Percentiles rank a stretch among this genome's conserved stretches.
Evolutionary conservation across 352 stramenopile species (phyloP).

Genomic region (Plasmopara muralis): DNA sequence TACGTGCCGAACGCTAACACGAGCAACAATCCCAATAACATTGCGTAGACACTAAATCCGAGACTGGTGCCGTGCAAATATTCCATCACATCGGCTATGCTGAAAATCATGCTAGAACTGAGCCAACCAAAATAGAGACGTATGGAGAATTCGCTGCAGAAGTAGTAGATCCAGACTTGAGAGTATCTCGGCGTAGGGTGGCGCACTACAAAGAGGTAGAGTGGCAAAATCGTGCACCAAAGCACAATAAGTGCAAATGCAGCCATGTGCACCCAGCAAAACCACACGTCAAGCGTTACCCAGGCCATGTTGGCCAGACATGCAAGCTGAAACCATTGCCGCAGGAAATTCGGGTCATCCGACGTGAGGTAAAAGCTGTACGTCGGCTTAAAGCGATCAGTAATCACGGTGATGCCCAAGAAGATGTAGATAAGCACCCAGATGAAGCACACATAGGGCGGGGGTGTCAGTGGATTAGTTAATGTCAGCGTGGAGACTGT

Average conservation of each 20-base stretch:
- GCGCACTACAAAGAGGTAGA: slow-evolving; percentile 52
- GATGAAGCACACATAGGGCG: slow-evolving; percentile 42
- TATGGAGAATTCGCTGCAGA: slow-evolving; percentile 52
- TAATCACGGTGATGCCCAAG: slow-evolving; percentile 34
- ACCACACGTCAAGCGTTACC: slow-evolving; percentile 43
- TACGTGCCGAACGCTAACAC: slow-evolving; percentile 42
- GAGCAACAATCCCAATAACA: slow-evolving; percentile 32
- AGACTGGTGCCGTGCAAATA: slow-evolving; percentile 40
- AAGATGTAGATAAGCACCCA: slow-evolving; percentile 54
- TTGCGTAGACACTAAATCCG: slow-evolving; percentile 38
- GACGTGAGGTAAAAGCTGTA: slow-evolving; percentile 55
- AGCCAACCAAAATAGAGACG: slow-evolving; percentile 57
- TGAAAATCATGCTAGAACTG: slow-evolving; percentile 33
- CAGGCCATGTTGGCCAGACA: slow-evolving; percentile 47
- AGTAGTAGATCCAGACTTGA: slow-evolving; percentile 44
- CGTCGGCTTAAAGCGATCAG: slow-evolving; percentile 44
- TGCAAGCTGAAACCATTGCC: slow-evolving; percentile 46
- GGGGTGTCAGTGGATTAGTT: slow-evolving; percentile 37
- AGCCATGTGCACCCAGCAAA: slow-evolving; percentile 47
- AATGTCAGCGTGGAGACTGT: slow-evolving; percentile 22
- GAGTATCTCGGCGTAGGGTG: slow-evolving; percentile 37
- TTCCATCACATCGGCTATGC: slow-evolving; percentile 41
- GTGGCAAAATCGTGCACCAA: slow-evolving; percentile 46
- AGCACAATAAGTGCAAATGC: slow-evolving; percentile 49
- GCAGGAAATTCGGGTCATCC: slow-evolving; percentile 37